These are phyloP conservation scores for Malassezia japonica DNA, from an alignment of 1,284 basidiomycete genomes.

Conservation along the genomic window DNA sequence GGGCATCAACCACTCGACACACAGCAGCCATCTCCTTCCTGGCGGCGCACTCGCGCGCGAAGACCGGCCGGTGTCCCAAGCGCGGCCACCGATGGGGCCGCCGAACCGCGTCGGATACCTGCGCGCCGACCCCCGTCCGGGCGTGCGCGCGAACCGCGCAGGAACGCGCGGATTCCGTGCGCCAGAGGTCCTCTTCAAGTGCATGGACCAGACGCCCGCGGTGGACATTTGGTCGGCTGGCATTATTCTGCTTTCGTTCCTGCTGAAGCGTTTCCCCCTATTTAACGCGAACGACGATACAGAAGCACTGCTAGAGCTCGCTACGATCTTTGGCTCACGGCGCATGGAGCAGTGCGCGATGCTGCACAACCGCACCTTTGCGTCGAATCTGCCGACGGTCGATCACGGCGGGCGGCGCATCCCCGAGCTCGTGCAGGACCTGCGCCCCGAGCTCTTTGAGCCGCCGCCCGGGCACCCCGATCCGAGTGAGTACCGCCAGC, in stretches of 20 bases:
- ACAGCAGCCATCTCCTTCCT: conserved; percentile 31
- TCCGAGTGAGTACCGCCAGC: conserved; percentile 24
- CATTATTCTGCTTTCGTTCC: conserved; percentile 81
- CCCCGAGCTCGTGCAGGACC: conserved; percentile 31
- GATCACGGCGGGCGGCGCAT: conserved; percentile 21
- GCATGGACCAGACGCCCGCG: conserved; percentile 86
- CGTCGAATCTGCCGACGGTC: conserved; percentile 34
- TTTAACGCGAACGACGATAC: conserved; percentile 91
- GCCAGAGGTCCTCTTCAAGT: conserved; percentile 92
- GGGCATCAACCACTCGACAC: conserved; percentile 32
- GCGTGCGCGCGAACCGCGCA: conserved; percentile 87
- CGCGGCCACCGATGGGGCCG: conserved; percentile 28
- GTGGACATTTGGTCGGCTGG: conserved; percentile 95
- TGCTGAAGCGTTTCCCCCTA: conserved; percentile 83
- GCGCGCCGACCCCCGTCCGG: conserved; percentile 52
- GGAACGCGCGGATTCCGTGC: conserved; percentile 94
- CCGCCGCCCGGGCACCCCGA: conserved; percentile 28
- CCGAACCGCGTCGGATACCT: conserved; percentile 41
- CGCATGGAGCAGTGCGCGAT: conserved; percentile 78
- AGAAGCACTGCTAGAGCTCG: conserved; percentile 90
- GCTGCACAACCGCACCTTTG: conserved; percentile 58
- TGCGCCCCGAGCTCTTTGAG: conserved; percentile 36
- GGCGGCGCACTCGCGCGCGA: conserved; percentile 28
- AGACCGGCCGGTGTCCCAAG: conserved; percentile 49
- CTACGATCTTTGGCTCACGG: conserved; percentile 70